Percentiles rank a stretch among this genome's conserved stretches.
These are phyloP conservation scores for Xylariomycetidae sp. DNA, from an alignment of 2,329 filamentous ascomycete species.

Conservation along the genomic window DNA sequence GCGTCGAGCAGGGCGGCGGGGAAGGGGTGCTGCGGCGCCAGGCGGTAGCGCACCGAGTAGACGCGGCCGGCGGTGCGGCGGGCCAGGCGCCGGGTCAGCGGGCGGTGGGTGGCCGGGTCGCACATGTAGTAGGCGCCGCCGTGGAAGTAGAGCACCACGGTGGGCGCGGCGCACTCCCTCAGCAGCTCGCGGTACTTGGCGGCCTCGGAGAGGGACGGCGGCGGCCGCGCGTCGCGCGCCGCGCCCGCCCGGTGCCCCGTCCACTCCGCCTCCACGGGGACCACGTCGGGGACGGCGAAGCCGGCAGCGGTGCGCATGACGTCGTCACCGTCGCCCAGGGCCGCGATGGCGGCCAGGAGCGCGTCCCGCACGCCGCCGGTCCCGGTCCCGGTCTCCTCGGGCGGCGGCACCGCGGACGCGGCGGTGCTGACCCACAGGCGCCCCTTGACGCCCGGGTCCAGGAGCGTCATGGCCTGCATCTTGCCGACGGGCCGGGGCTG, in stretches of 20 bases:
- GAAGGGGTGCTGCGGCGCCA: slow-evolving; percentile 70
- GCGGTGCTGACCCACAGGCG: slow-evolving; percentile 76
- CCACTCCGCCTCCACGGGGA: slow-evolving; percentile 66
- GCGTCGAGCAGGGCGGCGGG: slow-evolving; percentile 69
- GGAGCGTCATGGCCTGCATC: slow-evolving; percentile 44
- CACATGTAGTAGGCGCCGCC: slow-evolving; percentile 69
- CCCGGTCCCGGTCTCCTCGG: slow-evolving; percentile 29
- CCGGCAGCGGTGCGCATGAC: slow-evolving; percentile 34
- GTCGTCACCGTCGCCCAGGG: slow-evolving; percentile 20
- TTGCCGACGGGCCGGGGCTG: slow-evolving; percentile 48
- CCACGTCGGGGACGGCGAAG: slow-evolving; percentile 42
- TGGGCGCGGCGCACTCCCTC: slow-evolving; percentile 56
- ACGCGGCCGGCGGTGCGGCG: slow-evolving; percentile 61
- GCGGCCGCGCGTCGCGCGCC: slow-evolving; percentile 34
- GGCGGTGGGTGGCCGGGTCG: slow-evolving; percentile 63
- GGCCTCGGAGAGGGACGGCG: slow-evolving; percentile 53
- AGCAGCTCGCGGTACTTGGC: slow-evolving; percentile 62
- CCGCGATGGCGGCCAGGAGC: slow-evolving; percentile 48
- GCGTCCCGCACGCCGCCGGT: slow-evolving; percentile 40
- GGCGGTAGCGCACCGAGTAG: slow-evolving; percentile 67
- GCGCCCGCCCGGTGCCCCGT: slow-evolving; percentile 60
- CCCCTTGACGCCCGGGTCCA: slow-evolving; percentile 55
- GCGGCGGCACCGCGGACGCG: slow-evolving; percentile 53
- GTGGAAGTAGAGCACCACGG: slow-evolving; percentile 68
- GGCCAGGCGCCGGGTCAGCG: slow-evolving; percentile 53